Evolutionary conservation across 225 moss, liverwort and hornwort genomes (phyloP).

Genomic region (Neckera pumila): DNA sequence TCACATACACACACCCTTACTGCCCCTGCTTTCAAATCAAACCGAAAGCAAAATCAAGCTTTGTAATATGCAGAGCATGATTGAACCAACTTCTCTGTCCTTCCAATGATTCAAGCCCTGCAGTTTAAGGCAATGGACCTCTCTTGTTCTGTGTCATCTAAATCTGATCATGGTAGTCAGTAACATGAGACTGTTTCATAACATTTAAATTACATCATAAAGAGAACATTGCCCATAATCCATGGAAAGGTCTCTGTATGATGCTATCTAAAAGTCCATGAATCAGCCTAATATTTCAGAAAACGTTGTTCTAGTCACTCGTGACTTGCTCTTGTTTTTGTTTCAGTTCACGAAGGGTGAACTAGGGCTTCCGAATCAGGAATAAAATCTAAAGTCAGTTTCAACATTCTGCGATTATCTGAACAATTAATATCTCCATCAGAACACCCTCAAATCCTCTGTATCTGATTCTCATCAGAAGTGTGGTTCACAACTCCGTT

Average conservation of each 20-base stretch:
- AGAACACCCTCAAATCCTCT: neutral
- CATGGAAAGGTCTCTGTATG: neutral
- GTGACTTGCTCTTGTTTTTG: neutral
- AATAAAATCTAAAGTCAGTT: neutral
- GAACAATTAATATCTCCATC: neutral
- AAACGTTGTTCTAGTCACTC: neutral
- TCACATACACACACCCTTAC: neutral
- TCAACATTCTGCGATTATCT: neutral
- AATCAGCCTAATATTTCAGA: neutral
- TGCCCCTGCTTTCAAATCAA: neutral
- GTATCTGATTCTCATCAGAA: neutral
- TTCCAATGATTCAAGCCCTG: neutral
- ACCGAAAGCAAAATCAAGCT: neutral
- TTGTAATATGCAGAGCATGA: neutral
- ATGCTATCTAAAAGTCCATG: neutral
- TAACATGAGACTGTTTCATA: neutral
- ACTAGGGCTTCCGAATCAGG: neutral
- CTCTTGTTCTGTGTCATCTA: neutral
- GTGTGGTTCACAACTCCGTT: neutral
- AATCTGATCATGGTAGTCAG: neutral
- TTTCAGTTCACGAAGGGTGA: neutral
- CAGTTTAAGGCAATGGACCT: neutral
- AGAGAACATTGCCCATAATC: neutral
- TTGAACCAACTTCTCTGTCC: neutral
- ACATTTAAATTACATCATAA: neutral